These are phyloP conservation scores for Lepidium didymum DNA, from an alignment of 345 rosid species.

Conservation along the genomic window DNA sequence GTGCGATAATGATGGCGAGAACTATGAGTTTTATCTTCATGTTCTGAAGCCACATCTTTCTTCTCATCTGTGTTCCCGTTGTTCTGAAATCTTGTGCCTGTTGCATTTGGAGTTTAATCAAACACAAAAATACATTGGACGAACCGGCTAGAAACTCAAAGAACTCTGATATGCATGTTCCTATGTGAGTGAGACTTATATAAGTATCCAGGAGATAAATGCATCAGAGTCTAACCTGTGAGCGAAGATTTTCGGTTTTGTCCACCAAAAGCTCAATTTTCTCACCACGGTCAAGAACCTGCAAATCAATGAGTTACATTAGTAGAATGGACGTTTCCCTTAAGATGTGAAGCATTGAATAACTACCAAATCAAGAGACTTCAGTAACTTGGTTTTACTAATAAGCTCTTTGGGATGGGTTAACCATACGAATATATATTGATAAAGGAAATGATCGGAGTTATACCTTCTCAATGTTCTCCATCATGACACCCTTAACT, in stretches of 20 bases:
- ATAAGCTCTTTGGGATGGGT: neutral
- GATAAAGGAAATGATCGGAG: neutral
- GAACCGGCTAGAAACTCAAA: neutral
- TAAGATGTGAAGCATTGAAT: neutral
- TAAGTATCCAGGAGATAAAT: neutral
- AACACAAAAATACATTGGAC: neutral
- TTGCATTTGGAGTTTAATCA: neutral
- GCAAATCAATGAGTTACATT: conserved; percentile 1
- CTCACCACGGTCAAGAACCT: conserved; percentile 99
- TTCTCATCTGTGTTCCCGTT: conserved; percentile 84
- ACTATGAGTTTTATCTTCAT: conserved; percentile 97
- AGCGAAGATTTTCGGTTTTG: conserved; percentile 95
- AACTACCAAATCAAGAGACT: neutral
- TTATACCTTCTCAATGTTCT: conserved; percentile 90
- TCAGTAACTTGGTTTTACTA: neutral
- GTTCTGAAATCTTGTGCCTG: conserved; percentile 98
- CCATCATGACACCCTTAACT: conserved; percentile 99
- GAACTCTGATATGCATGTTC: neutral
- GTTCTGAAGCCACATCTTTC: conserved; percentile 96
- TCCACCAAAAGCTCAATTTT: conserved; percentile 97
- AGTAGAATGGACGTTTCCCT: neutral
- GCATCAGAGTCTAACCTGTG: conserved; percentile 52
- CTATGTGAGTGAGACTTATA: neutral
- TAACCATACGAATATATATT: neutral
- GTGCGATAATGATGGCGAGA: conserved; percentile 53